phyloP scores from a whole-genome alignment of 805 yeast genomes.

The Ogataea pignaliae region DNA sequence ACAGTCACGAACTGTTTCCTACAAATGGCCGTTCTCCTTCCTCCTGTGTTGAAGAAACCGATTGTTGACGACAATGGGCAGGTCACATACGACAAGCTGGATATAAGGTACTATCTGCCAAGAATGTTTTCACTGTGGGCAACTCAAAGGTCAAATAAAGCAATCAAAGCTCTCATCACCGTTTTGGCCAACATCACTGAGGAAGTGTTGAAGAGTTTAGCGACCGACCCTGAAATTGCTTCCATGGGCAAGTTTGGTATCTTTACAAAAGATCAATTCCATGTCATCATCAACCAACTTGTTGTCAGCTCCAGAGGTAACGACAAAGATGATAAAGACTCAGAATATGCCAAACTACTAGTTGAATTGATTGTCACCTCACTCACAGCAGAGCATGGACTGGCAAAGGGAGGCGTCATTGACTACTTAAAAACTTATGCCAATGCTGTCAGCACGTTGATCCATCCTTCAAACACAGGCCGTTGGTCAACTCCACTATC shows the following conservation, averaged over 20 bases:
- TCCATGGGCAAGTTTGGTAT: slow-evolving; percentile 55
- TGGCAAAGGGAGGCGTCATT: slow-evolving; percentile 42
- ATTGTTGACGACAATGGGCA: slow-evolving; percentile 10
- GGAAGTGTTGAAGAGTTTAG: slow-evolving; percentile 35
- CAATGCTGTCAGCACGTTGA: slow-evolving; percentile 73
- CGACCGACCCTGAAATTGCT: slow-evolving; percentile 28
- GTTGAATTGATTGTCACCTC: slow-evolving; percentile 53
- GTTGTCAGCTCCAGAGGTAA: slow-evolving; percentile 22
- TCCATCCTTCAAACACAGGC: slow-evolving; percentile 92
- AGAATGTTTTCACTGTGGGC: slow-evolving; percentile 72
- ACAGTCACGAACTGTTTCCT: slow-evolving; percentile 50
- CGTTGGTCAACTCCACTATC: slow-evolving; percentile 77
- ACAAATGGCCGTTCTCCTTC: slow-evolving; percentile 50
- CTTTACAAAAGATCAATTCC: slow-evolving; percentile 57
- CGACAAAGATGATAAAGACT: slow-evolving; percentile 20
- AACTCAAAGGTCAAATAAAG: slow-evolving; percentile 47
- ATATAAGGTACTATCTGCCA: slow-evolving; percentile 49
- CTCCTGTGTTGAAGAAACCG: slow-evolving; percentile 35
- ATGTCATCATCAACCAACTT: slow-evolving; percentile 53
- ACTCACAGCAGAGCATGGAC: slow-evolving; percentile 44
- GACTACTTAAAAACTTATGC: slow-evolving; percentile 49
- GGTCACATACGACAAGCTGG: slow-evolving; percentile 19
- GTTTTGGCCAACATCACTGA: slow-evolving; percentile 59
- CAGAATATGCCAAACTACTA: slow-evolving; percentile 24
- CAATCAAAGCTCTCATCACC: slow-evolving; percentile 55